These are phyloP conservation scores for Phlebiopsis flavidoalba DNA, from an alignment of 768 basidiomycete genomes.

Conservation along the genomic window DNA sequence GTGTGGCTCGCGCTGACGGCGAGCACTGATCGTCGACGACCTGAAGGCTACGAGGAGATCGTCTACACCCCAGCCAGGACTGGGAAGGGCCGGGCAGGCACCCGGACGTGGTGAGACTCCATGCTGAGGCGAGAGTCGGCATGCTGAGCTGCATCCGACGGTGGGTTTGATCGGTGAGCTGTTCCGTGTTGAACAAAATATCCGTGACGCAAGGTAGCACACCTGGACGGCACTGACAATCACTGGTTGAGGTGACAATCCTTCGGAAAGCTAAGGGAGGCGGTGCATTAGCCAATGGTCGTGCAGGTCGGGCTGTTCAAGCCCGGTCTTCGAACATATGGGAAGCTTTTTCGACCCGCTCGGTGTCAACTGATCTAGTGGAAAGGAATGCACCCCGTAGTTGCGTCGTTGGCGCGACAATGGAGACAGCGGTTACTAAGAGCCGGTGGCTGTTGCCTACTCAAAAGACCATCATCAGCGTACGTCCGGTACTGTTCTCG, in stretches of 20 bases:
- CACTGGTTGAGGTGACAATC: no score
- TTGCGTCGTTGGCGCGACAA: constrained; percentile 42
- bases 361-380: no score
- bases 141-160: background rate
- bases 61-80: constrained; percentile 16
- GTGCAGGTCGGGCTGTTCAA: constrained; percentile 37
- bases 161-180: background rate
- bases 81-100: constrained; percentile 33
- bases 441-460: constrained; percentile 39
- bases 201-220: background rate
- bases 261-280: constrained; percentile 11
- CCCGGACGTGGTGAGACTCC: background rate
- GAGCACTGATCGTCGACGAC: constrained; percentile 27
- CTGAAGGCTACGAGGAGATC: constrained; percentile 30
- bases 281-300: constrained; percentile 24
- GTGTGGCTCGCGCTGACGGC: constrained; percentile 34
- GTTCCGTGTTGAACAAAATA: background rate
- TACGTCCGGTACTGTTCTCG: constrained; percentile 3
- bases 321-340: constrained; percentile 40
- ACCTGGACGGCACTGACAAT: background rate
- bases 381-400: constrained; percentile 27
- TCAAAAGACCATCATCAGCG: constrained; percentile 19
- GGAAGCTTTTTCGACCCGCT: no score
- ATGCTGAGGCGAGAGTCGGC: background rate
- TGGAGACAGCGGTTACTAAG: constrained; percentile 41